Percentiles rank a stretch among this genome's conserved stretches.
These are phyloP conservation scores for Plasmodium vinckei DNA, from an alignment of 169 alveolate species.

Conservation along the genomic window DNA sequence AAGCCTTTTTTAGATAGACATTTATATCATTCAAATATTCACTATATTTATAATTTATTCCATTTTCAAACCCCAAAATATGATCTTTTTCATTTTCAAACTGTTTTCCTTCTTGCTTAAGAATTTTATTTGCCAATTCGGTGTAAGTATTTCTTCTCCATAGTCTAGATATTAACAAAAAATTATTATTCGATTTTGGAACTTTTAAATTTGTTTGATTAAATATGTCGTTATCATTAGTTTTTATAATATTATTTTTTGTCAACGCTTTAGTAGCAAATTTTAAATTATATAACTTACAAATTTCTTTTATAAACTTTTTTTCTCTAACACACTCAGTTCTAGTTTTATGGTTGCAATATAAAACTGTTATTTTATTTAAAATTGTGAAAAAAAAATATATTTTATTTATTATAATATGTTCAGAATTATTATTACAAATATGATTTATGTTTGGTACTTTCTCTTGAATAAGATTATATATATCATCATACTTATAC, in stretches of 20 bases:
- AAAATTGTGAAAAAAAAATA: slow-evolving; percentile 21
- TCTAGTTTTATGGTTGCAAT: slow-evolving; percentile 48
- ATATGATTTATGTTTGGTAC: neutral
- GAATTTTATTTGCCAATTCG: slow-evolving; percentile 4
- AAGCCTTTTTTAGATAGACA: slow-evolving; percentile 1
- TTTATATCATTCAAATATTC: slow-evolving; percentile 16
- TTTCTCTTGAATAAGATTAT: neutral
- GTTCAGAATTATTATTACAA: neutral
- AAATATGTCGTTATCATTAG: neutral
- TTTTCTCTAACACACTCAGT: slow-evolving; percentile 31
- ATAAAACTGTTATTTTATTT: slow-evolving; percentile 38
- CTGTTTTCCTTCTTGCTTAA: neutral
- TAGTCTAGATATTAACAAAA: slow-evolving; percentile 29
- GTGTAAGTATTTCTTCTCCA: slow-evolving; percentile 51
- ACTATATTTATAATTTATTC: slow-evolving; percentile 15
- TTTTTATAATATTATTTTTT: neutral
- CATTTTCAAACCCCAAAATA: neutral
- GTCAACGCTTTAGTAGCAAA: slow-evolving; percentile 23
- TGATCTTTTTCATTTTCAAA: neutral
- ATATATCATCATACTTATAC: slow-evolving; percentile 31
- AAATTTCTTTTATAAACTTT: slow-evolving; percentile 36
- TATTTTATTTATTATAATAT: too few species aligned
- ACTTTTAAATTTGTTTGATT: neutral
- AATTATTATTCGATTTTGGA: neutral
- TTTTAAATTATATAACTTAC: slow-evolving; percentile 18